Percentiles rank a stretch among this genome's conserved stretches.
phyloP scores from a whole-genome alignment of 1,284 basidiomycete genomes.

The Earliella scabrosa region DNA sequence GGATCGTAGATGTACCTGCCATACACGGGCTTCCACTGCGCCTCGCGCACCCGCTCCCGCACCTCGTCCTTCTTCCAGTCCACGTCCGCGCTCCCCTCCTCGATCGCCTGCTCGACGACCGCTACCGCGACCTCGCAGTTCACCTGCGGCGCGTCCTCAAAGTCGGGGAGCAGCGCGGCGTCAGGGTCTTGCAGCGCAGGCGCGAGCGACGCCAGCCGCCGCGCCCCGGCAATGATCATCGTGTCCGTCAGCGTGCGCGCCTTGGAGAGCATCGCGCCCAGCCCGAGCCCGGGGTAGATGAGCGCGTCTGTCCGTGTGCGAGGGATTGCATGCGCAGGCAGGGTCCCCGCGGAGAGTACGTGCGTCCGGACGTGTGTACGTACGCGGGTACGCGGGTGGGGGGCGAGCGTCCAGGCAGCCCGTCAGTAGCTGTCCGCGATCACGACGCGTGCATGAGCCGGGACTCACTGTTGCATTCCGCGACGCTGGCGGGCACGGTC shows the following conservation, averaged over 20 bases:
- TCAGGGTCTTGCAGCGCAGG: conserved; percentile 73
- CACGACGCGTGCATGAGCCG: neutral
- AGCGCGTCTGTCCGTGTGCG: conserved; percentile 56
- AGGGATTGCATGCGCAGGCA: neutral
- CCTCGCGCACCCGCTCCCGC: conserved; percentile 52
- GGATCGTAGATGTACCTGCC: conserved; percentile 65
- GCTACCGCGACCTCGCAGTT: conserved; percentile 84
- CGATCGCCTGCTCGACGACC: conserved; percentile 76
- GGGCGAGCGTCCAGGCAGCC: neutral
- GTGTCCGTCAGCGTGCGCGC: conserved; percentile 69
- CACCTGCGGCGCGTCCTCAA: conserved; percentile 67
- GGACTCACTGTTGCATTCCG: conserved; percentile 71
- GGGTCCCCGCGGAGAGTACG: neutral
- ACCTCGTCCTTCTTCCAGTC: conserved; percentile 58
- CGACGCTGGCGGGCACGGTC: conserved; percentile 27
- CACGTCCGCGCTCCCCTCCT: conserved; percentile 67
- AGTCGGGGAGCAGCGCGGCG: conserved; percentile 73
- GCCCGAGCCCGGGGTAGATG: conserved; percentile 81
- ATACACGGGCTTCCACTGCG: conserved; percentile 68
- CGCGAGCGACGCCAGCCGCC: conserved; percentile 72
- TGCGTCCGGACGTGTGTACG: neutral
- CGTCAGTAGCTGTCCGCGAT: conserved; percentile 5
- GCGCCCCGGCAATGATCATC: conserved; percentile 82
- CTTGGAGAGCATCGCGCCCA: conserved; percentile 70
- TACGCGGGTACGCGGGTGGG: neutral